Conservation (phyloP, 257 asterid genomes). For the Fraxinus anomala region DNA sequence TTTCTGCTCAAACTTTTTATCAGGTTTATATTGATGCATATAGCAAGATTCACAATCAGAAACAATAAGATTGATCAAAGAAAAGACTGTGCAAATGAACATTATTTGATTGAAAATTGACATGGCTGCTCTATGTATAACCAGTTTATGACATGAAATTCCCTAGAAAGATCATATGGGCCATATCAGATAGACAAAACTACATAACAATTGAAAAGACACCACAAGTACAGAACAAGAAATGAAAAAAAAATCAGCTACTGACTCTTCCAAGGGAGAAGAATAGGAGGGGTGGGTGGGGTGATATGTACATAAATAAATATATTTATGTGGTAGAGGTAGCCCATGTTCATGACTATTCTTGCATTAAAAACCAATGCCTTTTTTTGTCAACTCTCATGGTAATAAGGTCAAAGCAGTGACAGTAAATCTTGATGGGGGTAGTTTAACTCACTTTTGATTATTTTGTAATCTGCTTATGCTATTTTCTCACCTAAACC, state of each 20-base stretch:
- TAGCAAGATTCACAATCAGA: constrained; percentile 42
- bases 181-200: constrained; percentile 37
- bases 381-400: constrained; percentile 36
- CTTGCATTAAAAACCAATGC: background rate
- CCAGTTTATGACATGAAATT: constrained; percentile 10
- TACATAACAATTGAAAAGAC: constrained; percentile 27
- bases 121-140: constrained; percentile 35
- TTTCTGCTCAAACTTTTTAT: constrained; percentile 59
- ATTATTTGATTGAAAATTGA: constrained; percentile 31
- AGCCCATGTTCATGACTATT: constrained; percentile 25
- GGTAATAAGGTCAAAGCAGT: constrained; percentile 16
- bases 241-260: constrained; percentile 11
- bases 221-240: constrained; percentile 23
- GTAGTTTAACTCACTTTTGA: constrained; percentile 23
- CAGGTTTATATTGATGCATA: constrained; percentile 37
- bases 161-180: constrained; percentile 32
- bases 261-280: background rate
- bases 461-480: constrained; percentile 11
- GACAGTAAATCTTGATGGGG: constrained; percentile 22
- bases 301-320: background rate
- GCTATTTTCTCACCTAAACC: constrained; percentile 37
- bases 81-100: constrained; percentile 34
- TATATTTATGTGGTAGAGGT: constrained; percentile 22
- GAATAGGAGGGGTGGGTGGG: background rate
- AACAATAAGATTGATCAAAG: constrained; percentile 17